Evolutionary conservation across 192 early-diverging fungal species (phyloP).

Genomic region (Mortierella claussenii): DNA sequence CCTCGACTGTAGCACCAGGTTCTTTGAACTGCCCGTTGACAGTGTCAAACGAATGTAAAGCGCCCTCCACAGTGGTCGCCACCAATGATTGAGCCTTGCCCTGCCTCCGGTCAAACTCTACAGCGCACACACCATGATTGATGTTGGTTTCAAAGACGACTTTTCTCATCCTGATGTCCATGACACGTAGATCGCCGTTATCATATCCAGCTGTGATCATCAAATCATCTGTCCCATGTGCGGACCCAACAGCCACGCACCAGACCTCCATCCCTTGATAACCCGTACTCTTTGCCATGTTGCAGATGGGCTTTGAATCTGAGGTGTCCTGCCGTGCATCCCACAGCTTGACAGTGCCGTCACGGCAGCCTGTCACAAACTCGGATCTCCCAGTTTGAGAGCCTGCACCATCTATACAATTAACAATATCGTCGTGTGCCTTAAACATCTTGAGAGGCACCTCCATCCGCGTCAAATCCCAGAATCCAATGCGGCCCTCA

Average conservation of each 20-base stretch:
- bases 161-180: conserved; percentile 22
- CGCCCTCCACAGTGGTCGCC: conserved; percentile 26
- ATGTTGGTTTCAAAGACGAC: conserved; percentile 34
- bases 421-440: conserved; percentile 39
- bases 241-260: conserved; percentile 20
- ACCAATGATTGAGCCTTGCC: conserved; percentile 8
- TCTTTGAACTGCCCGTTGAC: conserved; percentile 1
- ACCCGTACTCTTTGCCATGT: conserved; percentile 16
- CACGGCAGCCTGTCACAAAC: conserved; percentile 36
- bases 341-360: conserved; percentile 35
- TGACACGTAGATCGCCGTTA: conserved; percentile 33
- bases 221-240: conserved; percentile 9
- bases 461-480: conserved; percentile 32
- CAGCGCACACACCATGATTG: conserved; percentile 22
- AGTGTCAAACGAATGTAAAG: conserved; percentile 20
- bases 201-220: conserved; percentile 29
- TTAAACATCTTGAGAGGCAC: conserved; percentile 17
- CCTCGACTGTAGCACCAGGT: not conserved
- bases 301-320: conserved; percentile 8
- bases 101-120: conserved; percentile 30
- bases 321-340: conserved; percentile 37
- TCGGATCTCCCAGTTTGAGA: conserved; percentile 17
- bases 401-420: conserved; percentile 43
- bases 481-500: conserved; percentile 30
- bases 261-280: conserved; percentile 23